Conservation (phyloP, 169 alveolate genomes). For the Cryptosporidium andersoni region DNA sequence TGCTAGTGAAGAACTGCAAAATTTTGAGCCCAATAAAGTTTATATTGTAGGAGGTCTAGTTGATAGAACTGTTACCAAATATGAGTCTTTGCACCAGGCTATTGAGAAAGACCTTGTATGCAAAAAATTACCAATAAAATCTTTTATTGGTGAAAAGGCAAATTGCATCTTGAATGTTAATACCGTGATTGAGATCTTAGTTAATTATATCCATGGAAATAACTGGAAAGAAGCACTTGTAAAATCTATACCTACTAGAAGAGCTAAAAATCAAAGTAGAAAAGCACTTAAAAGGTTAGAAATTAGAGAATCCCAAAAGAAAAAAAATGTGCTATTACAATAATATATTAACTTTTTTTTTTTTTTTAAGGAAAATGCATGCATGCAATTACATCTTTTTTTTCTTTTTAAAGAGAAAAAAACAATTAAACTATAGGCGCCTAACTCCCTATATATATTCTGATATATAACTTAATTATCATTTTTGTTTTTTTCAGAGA, state of each 20-base stretch:
- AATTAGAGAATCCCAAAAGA: neutral
- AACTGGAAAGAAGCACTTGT: constrained; percentile 71
- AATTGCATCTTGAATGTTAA: constrained; percentile 77
- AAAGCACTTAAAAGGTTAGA: constrained; percentile 36
- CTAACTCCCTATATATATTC: too few relatives aligned
- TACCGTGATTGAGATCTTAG: constrained; percentile 75
- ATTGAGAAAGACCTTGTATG: constrained; percentile 70
- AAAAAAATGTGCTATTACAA: too few relatives aligned
- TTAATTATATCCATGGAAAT: constrained; percentile 64
- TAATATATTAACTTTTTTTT: too few relatives aligned
- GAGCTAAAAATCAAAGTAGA: constrained; percentile 64
- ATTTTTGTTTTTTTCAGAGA: too few relatives aligned
- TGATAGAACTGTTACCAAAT: constrained; percentile 76
- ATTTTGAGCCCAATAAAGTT: constrained; percentile 74
- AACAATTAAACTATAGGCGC: too few relatives aligned
- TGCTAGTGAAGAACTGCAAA: constrained; percentile 74
- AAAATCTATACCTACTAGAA: constrained; percentile 43
- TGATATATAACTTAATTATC: too few relatives aligned
- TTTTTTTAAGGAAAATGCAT: too few relatives aligned
- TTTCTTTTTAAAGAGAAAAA: too few relatives aligned
- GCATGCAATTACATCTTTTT: too few relatives aligned
- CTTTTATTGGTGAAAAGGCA: constrained; percentile 67
- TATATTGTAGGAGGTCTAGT: constrained; percentile 76
- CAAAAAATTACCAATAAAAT: constrained; percentile 72
- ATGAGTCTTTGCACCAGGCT: constrained; percentile 72